Conservation (phyloP, 164 flowering plant genomes). For the Santalum album region DNA sequence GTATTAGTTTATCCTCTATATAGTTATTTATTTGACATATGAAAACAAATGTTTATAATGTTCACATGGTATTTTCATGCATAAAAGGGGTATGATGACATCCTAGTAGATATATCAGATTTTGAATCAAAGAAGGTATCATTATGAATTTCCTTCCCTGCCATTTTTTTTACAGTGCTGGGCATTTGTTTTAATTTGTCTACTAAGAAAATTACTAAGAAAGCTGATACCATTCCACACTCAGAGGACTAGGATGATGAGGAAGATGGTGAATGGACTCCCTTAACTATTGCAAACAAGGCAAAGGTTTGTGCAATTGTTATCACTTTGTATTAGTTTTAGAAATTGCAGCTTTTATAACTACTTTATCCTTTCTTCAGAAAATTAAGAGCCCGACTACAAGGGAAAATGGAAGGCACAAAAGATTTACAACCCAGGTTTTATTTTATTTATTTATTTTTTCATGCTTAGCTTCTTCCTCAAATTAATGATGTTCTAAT, state of each 20-base stretch:
- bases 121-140: slow-evolving; percentile 78
- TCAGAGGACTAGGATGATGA: slow-evolving; percentile 99
- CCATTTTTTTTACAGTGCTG: no score
- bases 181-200: no score
- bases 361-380: slow-evolving; percentile 26
- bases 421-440: slow-evolving; percentile 92
- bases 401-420: slow-evolving; percentile 97
- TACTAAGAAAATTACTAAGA: no score
- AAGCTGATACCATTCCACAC: slow-evolving; percentile 27
- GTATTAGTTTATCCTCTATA: no score
- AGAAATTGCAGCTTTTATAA: background rate
- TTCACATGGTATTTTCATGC: background rate
- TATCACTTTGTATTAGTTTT: background rate
- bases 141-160: no score
- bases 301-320: slow-evolving; percentile 58
- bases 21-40: no score
- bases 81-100: slow-evolving; percentile 80
- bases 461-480: no score
- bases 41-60: no score
- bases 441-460: no score
- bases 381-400: slow-evolving; percentile 96
- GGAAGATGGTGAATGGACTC: slow-evolving; percentile 98
- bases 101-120: slow-evolving; percentile 74
- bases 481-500: no score
- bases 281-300: slow-evolving; percentile 83